A percentile compares a stretch with the other conserved stretches of the same genome.
These are phyloP conservation scores for Rhytidhysteron rufulum DNA, from an alignment of 2,329 filamentous ascomycete species.

Conservation along the genomic window DNA sequence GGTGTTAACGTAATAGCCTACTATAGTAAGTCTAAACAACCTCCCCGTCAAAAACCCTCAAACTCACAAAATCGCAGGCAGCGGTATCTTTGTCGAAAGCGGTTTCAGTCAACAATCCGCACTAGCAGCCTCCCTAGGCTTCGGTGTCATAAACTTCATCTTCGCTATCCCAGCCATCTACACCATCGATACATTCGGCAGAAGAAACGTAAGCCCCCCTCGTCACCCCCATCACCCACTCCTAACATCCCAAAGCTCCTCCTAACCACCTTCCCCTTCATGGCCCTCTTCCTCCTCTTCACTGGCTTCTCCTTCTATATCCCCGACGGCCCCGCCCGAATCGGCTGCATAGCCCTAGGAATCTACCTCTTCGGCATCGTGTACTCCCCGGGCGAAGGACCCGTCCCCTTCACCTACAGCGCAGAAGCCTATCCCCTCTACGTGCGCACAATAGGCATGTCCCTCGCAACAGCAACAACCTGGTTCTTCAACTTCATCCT, in stretches of 20 bases:
- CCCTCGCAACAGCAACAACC: constrained; percentile 50
- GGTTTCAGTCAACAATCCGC: constrained; percentile 19
- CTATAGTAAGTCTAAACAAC: constrained; percentile 42
- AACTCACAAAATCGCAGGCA: too few relatives aligned
- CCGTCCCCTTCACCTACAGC: constrained; percentile 39
- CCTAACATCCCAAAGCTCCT: constrained; percentile 6
- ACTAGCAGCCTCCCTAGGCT: constrained; percentile 23
- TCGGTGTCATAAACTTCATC: constrained; percentile 22
- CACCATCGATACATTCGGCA: constrained; percentile 26
- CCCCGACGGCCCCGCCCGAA: constrained; percentile 3
- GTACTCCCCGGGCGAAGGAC: constrained; percentile 45
- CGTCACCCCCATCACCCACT: too few relatives aligned
- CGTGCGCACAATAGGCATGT: constrained; percentile 41
- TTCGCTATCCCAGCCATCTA: constrained; percentile 24
- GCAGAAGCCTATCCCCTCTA: constrained; percentile 45
- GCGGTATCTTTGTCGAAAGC: constrained; percentile 63
- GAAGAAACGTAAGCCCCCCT: constrained; percentile 12
- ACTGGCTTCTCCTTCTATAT: constrained; percentile 23
- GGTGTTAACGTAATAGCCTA: constrained; percentile 29
- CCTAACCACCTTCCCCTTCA: constrained; percentile 22
- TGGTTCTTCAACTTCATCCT: constrained; percentile 57
- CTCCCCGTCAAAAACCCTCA: too few relatives aligned
- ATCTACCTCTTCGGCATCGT: constrained; percentile 52
- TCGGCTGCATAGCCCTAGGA: constrained; percentile 34
- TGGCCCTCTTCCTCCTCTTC: constrained; percentile 20